Evolutionary conservation across 768 basidiomycete species (phyloP).

Genomic region (Russula griseocarnosa): DNA sequence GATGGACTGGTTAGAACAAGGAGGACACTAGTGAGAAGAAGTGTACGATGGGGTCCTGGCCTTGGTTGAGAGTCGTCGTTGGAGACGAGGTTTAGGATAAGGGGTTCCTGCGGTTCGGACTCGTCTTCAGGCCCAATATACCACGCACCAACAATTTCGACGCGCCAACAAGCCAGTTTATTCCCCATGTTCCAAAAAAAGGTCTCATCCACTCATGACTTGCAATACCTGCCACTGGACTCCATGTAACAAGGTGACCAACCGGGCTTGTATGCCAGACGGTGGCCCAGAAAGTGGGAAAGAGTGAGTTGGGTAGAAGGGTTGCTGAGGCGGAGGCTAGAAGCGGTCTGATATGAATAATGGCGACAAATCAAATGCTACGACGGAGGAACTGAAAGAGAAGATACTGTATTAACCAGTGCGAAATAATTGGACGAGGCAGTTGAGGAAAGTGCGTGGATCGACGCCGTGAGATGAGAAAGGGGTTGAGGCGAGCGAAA

Average conservation of each 20-base stretch:
- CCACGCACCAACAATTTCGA: constrained; percentile 54
- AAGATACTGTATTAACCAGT: constrained; percentile 42
- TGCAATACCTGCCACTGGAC: constrained; percentile 48
- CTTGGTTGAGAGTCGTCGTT: constrained; percentile 22
- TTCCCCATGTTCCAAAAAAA: constrained; percentile 51
- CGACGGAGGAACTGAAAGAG: constrained; percentile 43
- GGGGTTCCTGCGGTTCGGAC: constrained; percentile 40
- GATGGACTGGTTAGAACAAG: constrained; percentile 50
- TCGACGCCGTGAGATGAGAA: constrained; percentile 33
- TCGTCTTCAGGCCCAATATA: constrained; percentile 49
- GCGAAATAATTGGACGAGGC: constrained; percentile 45
- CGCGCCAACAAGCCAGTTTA: constrained; percentile 72
- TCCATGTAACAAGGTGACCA: constrained; percentile 72
- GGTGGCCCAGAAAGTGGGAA: constrained; percentile 68
- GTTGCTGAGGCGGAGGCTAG: constrained; percentile 33
- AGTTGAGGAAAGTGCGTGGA: constrained; percentile 53
- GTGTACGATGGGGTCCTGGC: constrained; percentile 30
- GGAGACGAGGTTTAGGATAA: constrained; percentile 7
- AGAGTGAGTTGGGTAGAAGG: constrained; percentile 48
- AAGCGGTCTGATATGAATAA: constrained; percentile 42
- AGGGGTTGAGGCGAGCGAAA: constrained; percentile 32
- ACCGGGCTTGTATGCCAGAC: constrained; percentile 63
- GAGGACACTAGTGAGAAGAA: constrained; percentile 42
- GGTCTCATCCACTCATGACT: constrained; percentile 64
- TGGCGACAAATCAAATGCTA: constrained; percentile 32